Evolutionary conservation across 495 filamentous ascomycete genomes (phyloP), one percentile per base, ranked within the genome.

Genomic region (Corynascus novoguineensis): DNA sequence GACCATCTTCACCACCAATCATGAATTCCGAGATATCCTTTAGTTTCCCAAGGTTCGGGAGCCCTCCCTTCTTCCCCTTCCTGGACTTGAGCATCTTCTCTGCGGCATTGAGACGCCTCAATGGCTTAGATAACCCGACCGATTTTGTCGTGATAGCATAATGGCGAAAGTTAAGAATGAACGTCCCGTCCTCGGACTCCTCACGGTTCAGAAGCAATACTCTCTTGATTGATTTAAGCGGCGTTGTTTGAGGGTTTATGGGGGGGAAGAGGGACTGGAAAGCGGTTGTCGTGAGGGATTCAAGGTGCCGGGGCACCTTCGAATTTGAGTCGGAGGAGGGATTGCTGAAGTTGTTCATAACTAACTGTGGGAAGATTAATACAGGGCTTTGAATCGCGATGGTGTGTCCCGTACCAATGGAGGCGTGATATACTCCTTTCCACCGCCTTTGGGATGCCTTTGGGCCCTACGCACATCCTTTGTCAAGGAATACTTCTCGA

Each of bases 251-350:
- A 0, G 93, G 95, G 63, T 92, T 91, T 72, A 99, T 97, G 3
- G 91, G 89, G 19, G 93, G 92, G 67, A 99, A 97, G 34, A 99
- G 82, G 2, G 89, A 95, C 70, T 97, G 93, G 74, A 97, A 99
- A 62, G 96, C 83, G 35, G 90, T 91, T 7, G 91, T 97, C 2
- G 88, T 84, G n/a, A 99, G 85, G 22, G 84, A 83, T 71, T 99
- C 95, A 64, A 97, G 87, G 57, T 96, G 90, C 63, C 89, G 91
- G 17, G 87, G 86, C 17, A 88, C 79, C 42, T 73, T 71, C 24
- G 80, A 72, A 22, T 80, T 83, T 17, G 84, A 78, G 47, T 87
- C 83, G n/a, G 84, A 76, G 52, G 78, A 69, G 27, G 88, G 79
- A 1, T 82, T 86, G 32, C 79, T 81, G 72, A 99, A 96, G 68